Base-by-base conservation (phyloP, 495 filamentous ascomycete species). In the Xylaria grammica region DNA sequence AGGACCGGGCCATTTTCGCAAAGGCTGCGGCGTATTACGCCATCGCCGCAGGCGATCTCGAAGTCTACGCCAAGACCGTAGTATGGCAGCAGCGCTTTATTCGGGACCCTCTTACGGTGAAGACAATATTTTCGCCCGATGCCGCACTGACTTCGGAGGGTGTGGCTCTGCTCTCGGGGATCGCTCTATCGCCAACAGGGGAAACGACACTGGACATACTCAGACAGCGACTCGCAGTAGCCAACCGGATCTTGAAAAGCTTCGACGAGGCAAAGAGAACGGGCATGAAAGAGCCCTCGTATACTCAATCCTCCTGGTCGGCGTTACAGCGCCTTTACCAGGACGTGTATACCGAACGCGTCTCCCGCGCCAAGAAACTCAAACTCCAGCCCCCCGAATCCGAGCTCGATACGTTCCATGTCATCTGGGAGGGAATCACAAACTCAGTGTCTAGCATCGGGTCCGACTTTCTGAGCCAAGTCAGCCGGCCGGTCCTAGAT, bases 21-120 rank as follows among this genome's bases (percentile, higher is more conserved):
- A 62, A 63, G 42, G 68, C 69, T 10, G 66, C 67, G 1, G 30
- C 69, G 8, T 44, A 60, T 24, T 74, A 72, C 48, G 68, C 72
- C n/a, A 69, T 75, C 40, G 74, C 74, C 27, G 75, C 69, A 49
- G 69, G 72, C 4, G 68, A 63, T 32, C 54, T 74, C 9, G 60
- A 71, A 8, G 29, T 73, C 15, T 73, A 72, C 32, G 48, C 53
- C 17, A 65, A 74, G 29, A 69, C 65, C 32, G 19, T 70, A 15
- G 22, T 63, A 27, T 77, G 75, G 75, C 53, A 67, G n/a, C 69
- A 68, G 5, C 75, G 75, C 6, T 77, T 69, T 44, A 59, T 69
- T 26, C 72, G 69, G 19, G 75, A 77, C 45, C 66, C 72, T 9
- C 64, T 75, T 45, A 71, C 72, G 6, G 29, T 65, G 11, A 60